Conservation (phyloP, 1,284 basidiomycete genomes). For the Pisolithus thermaeus region DNA sequence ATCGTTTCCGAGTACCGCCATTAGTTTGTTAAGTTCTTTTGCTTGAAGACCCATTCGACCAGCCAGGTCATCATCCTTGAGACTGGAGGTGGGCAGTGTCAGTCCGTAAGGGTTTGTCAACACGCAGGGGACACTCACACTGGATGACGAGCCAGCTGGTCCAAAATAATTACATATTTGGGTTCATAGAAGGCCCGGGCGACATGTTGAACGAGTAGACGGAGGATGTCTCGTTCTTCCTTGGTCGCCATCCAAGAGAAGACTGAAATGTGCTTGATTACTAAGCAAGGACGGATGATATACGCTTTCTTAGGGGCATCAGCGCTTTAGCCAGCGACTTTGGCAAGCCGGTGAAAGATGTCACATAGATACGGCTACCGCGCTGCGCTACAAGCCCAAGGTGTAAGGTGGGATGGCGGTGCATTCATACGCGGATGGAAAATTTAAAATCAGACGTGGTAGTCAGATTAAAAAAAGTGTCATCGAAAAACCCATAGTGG, state of each 20-base stretch:
- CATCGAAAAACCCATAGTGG: too few relatives aligned
- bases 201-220: slow-evolving; percentile 87
- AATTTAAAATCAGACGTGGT: too few relatives aligned
- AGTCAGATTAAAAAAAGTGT: too few relatives aligned
- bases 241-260: slow-evolving; percentile 51
- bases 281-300: too few relatives aligned
- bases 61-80: slow-evolving; percentile 90
- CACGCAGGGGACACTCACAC: slow-evolving; percentile 66
- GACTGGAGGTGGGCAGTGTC: slow-evolving; percentile 38
- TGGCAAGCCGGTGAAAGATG: too few relatives aligned
- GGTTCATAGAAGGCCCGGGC: slow-evolving; percentile 93
- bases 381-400: too few relatives aligned
- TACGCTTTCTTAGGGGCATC: too few relatives aligned
- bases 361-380: too few relatives aligned
- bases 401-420: too few relatives aligned
- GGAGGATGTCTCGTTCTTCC: slow-evolving; percentile 70
- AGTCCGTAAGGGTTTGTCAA: slow-evolving; percentile 16
- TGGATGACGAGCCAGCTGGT: slow-evolving; percentile 85
- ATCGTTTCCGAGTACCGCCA: slow-evolving; percentile 82
- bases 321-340: too few relatives aligned
- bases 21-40: slow-evolving; percentile 93
- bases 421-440: too few relatives aligned
- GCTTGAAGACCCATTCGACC: slow-evolving; percentile 81
- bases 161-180: slow-evolving; percentile 86
- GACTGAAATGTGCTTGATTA: too few relatives aligned